Percentiles rank a stretch among this genome's conserved stretches.
phyloP scores from a whole-genome alignment of 345 rosid species.

The Moricandia moricandioides region DNA sequence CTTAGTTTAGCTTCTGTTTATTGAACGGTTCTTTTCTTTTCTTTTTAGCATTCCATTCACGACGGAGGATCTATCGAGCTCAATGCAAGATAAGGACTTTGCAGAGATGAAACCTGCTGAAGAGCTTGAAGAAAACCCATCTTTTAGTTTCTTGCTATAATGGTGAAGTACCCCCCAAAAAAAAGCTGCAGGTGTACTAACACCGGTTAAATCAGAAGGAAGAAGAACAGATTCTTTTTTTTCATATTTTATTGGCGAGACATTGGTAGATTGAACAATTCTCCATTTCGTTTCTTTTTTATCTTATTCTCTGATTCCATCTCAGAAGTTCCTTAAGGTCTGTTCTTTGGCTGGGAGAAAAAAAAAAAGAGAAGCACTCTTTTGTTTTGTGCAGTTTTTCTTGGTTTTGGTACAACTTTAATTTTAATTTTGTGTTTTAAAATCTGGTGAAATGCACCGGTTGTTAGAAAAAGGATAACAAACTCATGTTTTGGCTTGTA shows the following conservation, averaged over 20 bases:
- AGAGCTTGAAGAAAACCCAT: conserved; percentile 76
- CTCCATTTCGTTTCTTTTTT: conserved; percentile 10
- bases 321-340: not conserved
- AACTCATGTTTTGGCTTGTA: conserved; percentile 20
- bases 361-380: not conserved
- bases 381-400: conserved; percentile 24
- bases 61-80: conserved; percentile 70
- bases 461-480: conserved; percentile 6
- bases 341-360: conserved; percentile 11
- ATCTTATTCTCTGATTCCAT: conserved; percentile 1
- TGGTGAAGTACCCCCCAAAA: conserved; percentile 18
- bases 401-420: conserved; percentile 1
- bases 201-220: no score
- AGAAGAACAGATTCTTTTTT: not conserved
- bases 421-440: not conserved
- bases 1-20: conserved; percentile 7
- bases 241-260: not conserved
- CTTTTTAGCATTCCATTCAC: conserved; percentile 83
- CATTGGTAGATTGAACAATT: conserved; percentile 8
- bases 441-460: conserved; percentile 15
- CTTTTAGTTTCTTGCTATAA: conserved; percentile 73
- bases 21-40: not conserved
- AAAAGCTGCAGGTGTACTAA: conserved; percentile 11
- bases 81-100: conserved; percentile 86
- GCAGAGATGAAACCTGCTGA: conserved; percentile 76